Conservation (phyloP, 2,329 filamentous ascomycete species). For the Fusarium sp. region DNA sequence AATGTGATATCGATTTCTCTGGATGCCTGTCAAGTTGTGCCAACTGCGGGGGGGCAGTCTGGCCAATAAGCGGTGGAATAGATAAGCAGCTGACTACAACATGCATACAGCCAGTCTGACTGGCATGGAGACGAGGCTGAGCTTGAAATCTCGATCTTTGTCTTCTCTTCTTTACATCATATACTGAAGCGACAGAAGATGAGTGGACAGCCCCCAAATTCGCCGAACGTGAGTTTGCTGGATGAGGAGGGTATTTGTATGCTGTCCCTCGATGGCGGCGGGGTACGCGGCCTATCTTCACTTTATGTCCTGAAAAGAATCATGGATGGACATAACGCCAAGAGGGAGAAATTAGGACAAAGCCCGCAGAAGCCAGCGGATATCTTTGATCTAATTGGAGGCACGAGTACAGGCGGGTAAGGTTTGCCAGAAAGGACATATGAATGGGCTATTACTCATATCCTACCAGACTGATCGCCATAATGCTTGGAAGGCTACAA, state of each 20-base stretch:
- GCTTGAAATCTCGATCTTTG: too few species aligned
- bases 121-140: neutral
- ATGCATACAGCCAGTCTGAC: neutral
- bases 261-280: neutral
- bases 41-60: neutral
- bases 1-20: neutral
- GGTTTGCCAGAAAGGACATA: fast-evolving
- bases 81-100: neutral
- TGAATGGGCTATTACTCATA: neutral
- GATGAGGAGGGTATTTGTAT: neutral
- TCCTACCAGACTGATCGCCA: neutral
- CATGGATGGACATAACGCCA: neutral
- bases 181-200: neutral
- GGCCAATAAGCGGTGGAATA: neutral
- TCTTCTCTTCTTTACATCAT: neutral
- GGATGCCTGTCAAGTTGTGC: neutral
- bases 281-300: neutral
- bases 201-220: neutral
- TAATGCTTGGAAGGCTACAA: neutral
- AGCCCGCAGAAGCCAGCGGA: neutral
- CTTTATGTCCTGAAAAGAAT: neutral
- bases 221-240: neutral
- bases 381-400: conserved; percentile 1
- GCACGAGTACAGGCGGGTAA: conserved; percentile 2
- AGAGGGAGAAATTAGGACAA: fast-evolving